Evolutionary conservation across 345 rosid species (phyloP), one percentile per base, ranked within the genome.

Genomic region (Reutealis trisperma): DNA sequence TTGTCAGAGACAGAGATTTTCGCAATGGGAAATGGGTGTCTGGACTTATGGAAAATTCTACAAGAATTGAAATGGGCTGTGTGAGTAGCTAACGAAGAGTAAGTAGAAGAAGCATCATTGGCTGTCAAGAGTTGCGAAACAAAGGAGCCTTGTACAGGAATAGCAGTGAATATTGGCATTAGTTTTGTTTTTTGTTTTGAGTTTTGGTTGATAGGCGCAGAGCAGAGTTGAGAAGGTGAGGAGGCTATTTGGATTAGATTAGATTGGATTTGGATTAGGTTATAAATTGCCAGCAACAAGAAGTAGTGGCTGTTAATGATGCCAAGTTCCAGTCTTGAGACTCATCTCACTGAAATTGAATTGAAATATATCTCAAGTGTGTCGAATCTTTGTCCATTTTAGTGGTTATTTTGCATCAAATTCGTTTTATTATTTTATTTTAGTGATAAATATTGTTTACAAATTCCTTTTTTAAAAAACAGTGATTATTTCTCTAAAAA

Each of bases 1-100:
- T 27, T 73, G 1, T 24, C 44, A 21, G 76, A 73, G 76, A 49
- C 24, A 3, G 68, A 73, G 5, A 73, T 15, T 30, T 27, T 73
- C 14, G 25, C 1, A 62, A 67, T 57, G 44, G 44, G 24, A 73
- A 30, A 1, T 6, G 68, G 47, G 49, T 14, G 32, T 58, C 75
- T 59, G 2, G 67, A 57, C 57, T 67, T 44, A 10, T 69, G 73
- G 24, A 69, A 27, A 49, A 51, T 27, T 69, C 27, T 49, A 69
- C 13, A 69, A 30, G 22, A 25, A 68, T 9, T 68, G 59, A 68
- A 51, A 51, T 27, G 60, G 60, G 6, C 6, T 5, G 13, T 5
- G 12, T 13, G 27, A 67, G 21, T 0, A 67, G 71, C 54, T 3
- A 45, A 13, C 6, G 14, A 22, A 22, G 71, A 44, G 41, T 37